Evolutionary conservation across 225 moss, liverwort and hornwort species (phyloP), one percentile per base, ranked within the genome.

Genomic region (Takakia lepidozioides): DNA sequence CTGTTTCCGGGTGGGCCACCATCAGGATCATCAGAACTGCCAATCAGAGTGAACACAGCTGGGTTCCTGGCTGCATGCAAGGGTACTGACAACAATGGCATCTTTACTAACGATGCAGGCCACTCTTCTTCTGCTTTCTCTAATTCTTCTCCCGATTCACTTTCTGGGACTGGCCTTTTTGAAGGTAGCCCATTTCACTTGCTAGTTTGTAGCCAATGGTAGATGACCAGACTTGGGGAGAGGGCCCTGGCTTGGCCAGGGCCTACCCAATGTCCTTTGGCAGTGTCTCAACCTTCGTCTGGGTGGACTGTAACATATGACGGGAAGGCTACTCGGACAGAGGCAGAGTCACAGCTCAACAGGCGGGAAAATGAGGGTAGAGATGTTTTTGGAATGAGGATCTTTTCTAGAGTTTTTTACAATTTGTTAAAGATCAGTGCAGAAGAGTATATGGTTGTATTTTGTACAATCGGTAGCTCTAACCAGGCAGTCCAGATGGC

Each of bases 41-140:
- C 81, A 34, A 65, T 81, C 51, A 65, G 72, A 61, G 18, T 86
- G 62, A 74, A 78, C 48, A 63, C 57, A 10, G 36, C 58, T 16
- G 28, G 68, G 56, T 55, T 74, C 55, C 63, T 87, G 72, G 64
- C 72, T 60, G 60, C 67, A 69, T 85, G 58, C 65, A 89, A 86
- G 81, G 92, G 92, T 92, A 87, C 79, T 74, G 84, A 67, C 76
- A 78, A 78, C 72, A 71, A 70, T 75, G 72, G 76, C n/a, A n/a
- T n/a, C 59, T 49, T 64, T 62, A 54, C 29, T 67, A 73, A 60
- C 55, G 80, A 61, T 76, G 64, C 70, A 70, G 65, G 76, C 65
- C 74, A 62, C 58, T 61, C 72, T 76, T 75, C 73, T 66, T 75
- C 80, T 75, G 80, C 77, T 73, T 81, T 82, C 71, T 76, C 72